Evolutionary conservation across 371 early-diverging fungal genomes (phyloP).

Genomic region (Syncephalastrum monosporum): DNA sequence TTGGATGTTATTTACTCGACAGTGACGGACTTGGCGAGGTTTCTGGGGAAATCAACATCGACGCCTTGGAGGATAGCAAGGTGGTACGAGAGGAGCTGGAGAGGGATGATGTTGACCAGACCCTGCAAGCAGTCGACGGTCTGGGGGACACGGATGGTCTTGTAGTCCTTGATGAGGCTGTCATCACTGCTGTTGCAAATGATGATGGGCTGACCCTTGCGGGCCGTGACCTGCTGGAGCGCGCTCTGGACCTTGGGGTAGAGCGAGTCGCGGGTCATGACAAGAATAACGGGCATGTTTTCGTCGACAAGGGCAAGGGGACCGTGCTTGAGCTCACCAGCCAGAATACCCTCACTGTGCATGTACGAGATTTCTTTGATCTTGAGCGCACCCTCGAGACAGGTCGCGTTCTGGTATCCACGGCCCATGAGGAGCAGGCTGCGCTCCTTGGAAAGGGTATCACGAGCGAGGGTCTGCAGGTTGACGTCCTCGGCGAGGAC

Average conservation of each 20-base stretch:
- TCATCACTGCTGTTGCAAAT: constrained; percentile 87
- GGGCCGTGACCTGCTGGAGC: constrained; percentile 93
- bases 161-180: constrained; percentile 57
- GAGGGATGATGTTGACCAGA: constrained; percentile 89
- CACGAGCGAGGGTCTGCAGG: constrained; percentile 78
- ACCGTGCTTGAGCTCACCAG: constrained; percentile 99
- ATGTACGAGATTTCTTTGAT: constrained; percentile 99
- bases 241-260: constrained; percentile 88
- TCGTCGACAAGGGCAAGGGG: constrained; percentile 98
- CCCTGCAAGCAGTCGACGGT: constrained; percentile 86
- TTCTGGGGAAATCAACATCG: constrained; percentile 98
- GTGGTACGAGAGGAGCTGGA: constrained; percentile 97
- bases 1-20: constrained; percentile 56
- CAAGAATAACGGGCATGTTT: constrained; percentile 87
- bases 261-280: constrained; percentile 34
- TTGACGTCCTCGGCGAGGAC: constrained; percentile 81
- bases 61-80: constrained; percentile 91
- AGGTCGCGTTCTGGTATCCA: constrained; percentile 97
- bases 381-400: constrained; percentile 98
- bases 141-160: constrained; percentile 90
- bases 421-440: constrained; percentile 95
- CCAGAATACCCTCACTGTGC: constrained; percentile 95
- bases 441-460: constrained; percentile 78
- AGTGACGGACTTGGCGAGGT: constrained; percentile 93
- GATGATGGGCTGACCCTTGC: constrained; percentile 95